Evolutionary conservation across 257 asterid species (phyloP).

Genomic region (Pogostemon cablin): DNA sequence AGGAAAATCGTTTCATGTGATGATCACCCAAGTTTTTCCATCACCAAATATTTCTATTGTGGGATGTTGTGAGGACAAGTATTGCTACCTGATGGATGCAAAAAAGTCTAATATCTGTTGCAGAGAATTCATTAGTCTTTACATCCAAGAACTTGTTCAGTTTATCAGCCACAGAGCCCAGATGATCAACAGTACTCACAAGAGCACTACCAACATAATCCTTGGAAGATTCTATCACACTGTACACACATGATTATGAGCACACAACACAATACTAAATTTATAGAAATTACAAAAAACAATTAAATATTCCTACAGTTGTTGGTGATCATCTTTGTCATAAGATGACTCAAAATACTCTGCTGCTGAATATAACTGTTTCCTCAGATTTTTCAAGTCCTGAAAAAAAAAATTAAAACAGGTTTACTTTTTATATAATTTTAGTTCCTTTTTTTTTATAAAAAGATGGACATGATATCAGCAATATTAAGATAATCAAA

Average conservation of each 20-base stretch:
- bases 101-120: conserved; percentile 52
- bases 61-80: neutral
- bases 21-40: no score
- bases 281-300: neutral
- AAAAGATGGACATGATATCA: neutral
- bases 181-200: conserved; percentile 78
- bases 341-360: conserved; percentile 76
- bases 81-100: conserved; percentile 64
- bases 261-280: neutral
- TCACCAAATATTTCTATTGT: neutral
- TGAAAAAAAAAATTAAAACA: conserved; percentile 18
- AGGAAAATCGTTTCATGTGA: no score
- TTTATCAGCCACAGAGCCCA: conserved; percentile 81
- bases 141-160: conserved; percentile 69
- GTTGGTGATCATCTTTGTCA: conserved; percentile 60
- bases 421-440: no score
- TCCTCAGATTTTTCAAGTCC: conserved; percentile 75
- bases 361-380: conserved; percentile 80
- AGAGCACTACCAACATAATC: conserved; percentile 74
- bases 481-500: neutral
- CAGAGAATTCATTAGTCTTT: conserved; percentile 57
- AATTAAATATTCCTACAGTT: conserved; percentile 41
- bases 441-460: no score
- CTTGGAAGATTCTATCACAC: conserved; percentile 70
- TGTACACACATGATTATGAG: conserved; percentile 30